A percentile compares a stretch with the other conserved stretches of the same genome.
Evolutionary conservation across 331 rosid species (phyloP).

Genomic region (Cydonia oblonga): DNA sequence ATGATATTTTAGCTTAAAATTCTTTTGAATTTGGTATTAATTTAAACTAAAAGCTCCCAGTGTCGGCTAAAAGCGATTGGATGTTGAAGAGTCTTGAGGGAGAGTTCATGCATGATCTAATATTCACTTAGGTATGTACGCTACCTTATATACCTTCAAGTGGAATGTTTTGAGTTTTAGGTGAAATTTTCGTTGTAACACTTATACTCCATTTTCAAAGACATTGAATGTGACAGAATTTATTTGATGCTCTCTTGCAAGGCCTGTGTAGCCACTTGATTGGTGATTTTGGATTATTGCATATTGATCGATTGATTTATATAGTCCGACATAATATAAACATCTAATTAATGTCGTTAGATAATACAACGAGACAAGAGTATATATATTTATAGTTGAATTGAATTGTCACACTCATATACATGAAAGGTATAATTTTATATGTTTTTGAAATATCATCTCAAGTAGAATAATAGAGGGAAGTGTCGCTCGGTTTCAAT

Average conservation of each 20-base stretch:
- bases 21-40: not conserved
- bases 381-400: not conserved
- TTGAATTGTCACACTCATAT: not conserved
- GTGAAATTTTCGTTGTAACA: not conserved
- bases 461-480: not conserved
- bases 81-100: not conserved
- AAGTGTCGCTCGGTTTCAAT: not conserved
- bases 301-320: not conserved
- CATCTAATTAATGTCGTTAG: too few species aligned
- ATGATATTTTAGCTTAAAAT: not conserved
- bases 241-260: not conserved
- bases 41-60: not conserved
- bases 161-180: not conserved
- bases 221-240: not conserved
- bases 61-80: slow-evolving; percentile 7
- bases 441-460: not conserved
- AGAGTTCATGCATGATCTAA: not conserved
- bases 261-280: not conserved
- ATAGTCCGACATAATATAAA: too few species aligned
- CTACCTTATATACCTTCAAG: not conserved
- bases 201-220: not conserved
- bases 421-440: not conserved
- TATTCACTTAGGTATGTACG: not conserved
- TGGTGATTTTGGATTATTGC: not conserved
- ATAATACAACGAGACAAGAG: not conserved